These are phyloP conservation scores for Xylaria polymorpha DNA, from an alignment of 2,329 filamentous ascomycete species.

Conservation along the genomic window DNA sequence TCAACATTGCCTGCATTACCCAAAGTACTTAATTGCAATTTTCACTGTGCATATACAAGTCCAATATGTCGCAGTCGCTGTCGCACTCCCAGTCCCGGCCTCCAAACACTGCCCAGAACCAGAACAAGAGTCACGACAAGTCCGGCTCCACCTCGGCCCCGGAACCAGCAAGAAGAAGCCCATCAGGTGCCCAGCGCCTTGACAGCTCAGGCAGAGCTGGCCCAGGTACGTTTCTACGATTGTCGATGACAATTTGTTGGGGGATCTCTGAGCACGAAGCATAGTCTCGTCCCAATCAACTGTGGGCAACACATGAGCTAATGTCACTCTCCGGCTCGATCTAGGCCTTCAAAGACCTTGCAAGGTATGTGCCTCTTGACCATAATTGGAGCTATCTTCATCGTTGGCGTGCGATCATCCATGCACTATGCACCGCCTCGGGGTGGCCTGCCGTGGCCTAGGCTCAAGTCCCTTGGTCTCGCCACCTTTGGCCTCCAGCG, in stretches of 20 bases:
- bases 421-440: slow-evolving; percentile 10
- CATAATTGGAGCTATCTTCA: not conserved
- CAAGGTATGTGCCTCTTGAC: slow-evolving; percentile 45
- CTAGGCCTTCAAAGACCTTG: slow-evolving; percentile 52
- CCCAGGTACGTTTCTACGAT: slow-evolving; percentile 41
- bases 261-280: not conserved
- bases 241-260: not conserved
- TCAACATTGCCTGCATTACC: not conserved
- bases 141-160: slow-evolving; percentile 31
- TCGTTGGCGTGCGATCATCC: slow-evolving; percentile 13
- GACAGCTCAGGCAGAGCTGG: slow-evolving; percentile 44
- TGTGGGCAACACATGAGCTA: slow-evolving; percentile 34
- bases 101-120: slow-evolving; percentile 20
- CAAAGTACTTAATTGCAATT: not conserved
- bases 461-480: slow-evolving; percentile 10
- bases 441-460: not conserved
- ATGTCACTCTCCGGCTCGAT: slow-evolving; percentile 39
- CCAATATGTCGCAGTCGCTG: slow-evolving; percentile 43
- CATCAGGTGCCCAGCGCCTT: slow-evolving; percentile 36
- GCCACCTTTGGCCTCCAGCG: not conserved
- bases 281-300: not conserved
- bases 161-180: slow-evolving; percentile 14
- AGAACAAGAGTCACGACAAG: slow-evolving; percentile 26
- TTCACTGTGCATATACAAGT: slow-evolving; percentile 13
- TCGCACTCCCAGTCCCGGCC: slow-evolving; percentile 35